phyloP scores from a whole-genome alignment of 345 rosid genomes.

The Anastatica hierochuntica region DNA sequence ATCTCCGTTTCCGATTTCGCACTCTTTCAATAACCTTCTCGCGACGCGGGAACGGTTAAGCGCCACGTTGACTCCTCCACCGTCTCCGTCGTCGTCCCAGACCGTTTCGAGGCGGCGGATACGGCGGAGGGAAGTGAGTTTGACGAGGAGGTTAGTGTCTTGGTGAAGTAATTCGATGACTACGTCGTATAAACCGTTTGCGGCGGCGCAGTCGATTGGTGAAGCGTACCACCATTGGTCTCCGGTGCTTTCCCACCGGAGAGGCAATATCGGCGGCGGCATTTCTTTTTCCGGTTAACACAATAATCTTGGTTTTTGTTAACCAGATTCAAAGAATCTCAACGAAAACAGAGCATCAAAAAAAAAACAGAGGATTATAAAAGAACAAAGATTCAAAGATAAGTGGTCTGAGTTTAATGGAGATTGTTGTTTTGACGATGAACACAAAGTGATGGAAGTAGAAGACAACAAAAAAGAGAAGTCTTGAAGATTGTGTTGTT shows the following conservation, averaged over 20 bases:
- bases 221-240: slow-evolving; percentile 99
- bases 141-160: slow-evolving; percentile 88
- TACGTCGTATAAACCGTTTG: slow-evolving; percentile 78
- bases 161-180: slow-evolving; percentile 77
- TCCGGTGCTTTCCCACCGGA: slow-evolving; percentile 97
- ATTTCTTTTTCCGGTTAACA: slow-evolving; percentile 22
- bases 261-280: slow-evolving; percentile 80
- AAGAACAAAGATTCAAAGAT: background rate
- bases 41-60: slow-evolving; percentile 68
- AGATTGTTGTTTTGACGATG: background rate
- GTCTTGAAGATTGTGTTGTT: slow-evolving; percentile 22
- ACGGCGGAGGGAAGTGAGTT: slow-evolving; percentile 92
- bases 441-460: slow-evolving; percentile 11
- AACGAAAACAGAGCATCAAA: slow-evolving; percentile 5
- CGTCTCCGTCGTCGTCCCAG: slow-evolving; percentile 91
- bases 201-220: slow-evolving; percentile 96
- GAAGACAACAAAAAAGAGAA: slow-evolving; percentile 20
- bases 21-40: slow-evolving; percentile 43
- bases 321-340: slow-evolving; percentile 2
- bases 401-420: slow-evolving; percentile 8
- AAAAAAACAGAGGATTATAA: slow-evolving; percentile 5
- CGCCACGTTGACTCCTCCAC: slow-evolving; percentile 51
- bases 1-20: slow-evolving; percentile 48
- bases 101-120: slow-evolving; percentile 96
- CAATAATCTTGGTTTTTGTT: background rate